Conservation (phyloP, 2,329 filamentous ascomycete genomes). For the Neoarthrinium moseri region DNA sequence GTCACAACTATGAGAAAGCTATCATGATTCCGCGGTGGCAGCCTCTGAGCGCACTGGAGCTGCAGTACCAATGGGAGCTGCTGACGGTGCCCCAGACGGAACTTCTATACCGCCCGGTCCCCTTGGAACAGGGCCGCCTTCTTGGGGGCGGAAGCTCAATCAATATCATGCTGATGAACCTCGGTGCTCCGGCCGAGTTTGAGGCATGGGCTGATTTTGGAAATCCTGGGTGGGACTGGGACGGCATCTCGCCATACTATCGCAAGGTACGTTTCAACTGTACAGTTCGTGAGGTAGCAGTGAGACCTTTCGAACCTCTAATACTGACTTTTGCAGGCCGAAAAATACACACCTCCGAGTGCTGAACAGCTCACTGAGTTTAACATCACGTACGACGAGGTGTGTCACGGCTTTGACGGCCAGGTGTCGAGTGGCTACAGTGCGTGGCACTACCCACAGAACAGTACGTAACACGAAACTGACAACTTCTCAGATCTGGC, state of each 20-base stretch:
- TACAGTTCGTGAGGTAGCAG: background rate
- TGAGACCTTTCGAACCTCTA: background rate
- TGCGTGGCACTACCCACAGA: slow-evolving; percentile 5
- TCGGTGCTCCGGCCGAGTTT: slow-evolving; percentile 8
- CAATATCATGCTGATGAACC: slow-evolving; percentile 11
- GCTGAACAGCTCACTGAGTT: background rate
- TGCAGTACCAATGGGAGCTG: slow-evolving; percentile 1
- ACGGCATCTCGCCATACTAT: slow-evolving; percentile 27
- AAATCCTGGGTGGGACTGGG: slow-evolving; percentile 18
- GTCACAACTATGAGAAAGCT: slow-evolving; percentile 7
- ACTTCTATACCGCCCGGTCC: background rate
- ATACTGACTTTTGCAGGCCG: background rate
- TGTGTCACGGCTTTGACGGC: slow-evolving; percentile 4
- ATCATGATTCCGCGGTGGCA: slow-evolving; percentile 9
- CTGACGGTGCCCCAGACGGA: background rate
- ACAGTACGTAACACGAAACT: background rate
- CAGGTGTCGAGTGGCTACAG: slow-evolving; percentile 5
- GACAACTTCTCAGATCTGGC: background rate
- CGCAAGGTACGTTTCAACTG: slow-evolving; percentile 26
- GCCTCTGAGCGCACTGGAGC: background rate
- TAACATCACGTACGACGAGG: background rate
- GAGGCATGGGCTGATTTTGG: slow-evolving; percentile 15
- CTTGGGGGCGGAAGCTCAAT: slow-evolving; percentile 16
- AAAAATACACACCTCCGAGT: background rate
- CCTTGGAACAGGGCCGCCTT: slow-evolving; percentile 8